Conservation (phyloP, 371 early-diverging fungal species). For the Nematocida minor region DNA sequence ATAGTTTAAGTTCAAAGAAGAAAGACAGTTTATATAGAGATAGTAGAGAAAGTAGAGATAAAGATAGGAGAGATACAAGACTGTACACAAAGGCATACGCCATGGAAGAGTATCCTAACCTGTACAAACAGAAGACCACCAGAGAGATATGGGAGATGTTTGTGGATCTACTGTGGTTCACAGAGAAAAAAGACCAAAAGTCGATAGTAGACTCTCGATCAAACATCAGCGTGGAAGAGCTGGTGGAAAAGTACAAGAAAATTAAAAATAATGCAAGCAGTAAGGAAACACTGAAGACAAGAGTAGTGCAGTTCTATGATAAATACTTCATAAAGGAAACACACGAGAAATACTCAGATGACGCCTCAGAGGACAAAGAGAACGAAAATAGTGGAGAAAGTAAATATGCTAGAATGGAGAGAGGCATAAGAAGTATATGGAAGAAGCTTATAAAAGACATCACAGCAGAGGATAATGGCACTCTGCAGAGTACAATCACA, state of each 20-base stretch:
- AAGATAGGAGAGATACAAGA: neutral
- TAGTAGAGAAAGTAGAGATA: too few relatives aligned
- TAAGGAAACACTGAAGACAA: neutral
- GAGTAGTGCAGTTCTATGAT: neutral
- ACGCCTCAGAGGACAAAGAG: neutral
- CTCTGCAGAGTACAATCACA: neutral
- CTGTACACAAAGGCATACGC: neutral
- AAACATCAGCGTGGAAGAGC: neutral
- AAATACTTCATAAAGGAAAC: neutral
- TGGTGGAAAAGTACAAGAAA: neutral
- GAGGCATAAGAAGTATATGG: neutral
- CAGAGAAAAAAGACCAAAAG: conserved; percentile 15
- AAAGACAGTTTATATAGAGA: too few relatives aligned
- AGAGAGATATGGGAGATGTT: neutral
- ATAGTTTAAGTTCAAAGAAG: too few relatives aligned
- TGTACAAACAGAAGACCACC: neutral
- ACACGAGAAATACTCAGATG: neutral
- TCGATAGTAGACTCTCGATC: neutral
- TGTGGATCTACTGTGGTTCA: neutral
- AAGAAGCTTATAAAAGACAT: neutral
- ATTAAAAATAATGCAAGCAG: neutral
- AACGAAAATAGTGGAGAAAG: neutral
- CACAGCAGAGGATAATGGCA: neutral
- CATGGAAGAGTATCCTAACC: neutral
- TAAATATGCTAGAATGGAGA: neutral